Base-by-base conservation (phyloP, 352 stramenopile genomes). In the Phytophthora constricta region DNA sequence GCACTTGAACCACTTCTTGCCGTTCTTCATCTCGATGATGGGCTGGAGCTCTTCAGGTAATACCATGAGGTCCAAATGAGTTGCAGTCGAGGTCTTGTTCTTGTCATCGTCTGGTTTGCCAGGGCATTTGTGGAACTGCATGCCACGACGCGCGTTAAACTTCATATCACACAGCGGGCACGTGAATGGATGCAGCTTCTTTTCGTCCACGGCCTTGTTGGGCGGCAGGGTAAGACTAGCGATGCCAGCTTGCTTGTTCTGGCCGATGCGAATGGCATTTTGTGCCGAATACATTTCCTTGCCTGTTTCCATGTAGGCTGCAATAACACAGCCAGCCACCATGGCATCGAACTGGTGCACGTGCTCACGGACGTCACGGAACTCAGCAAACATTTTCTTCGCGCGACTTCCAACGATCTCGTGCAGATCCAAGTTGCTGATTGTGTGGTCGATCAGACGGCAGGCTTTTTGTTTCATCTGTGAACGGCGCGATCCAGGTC, bases 351-450 rank as follows among this genome's bases (percentile, higher is more conserved):
- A 98, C 70, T 98, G 90, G 55, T 99, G 96, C 17, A 98, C 90
- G 54, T 98, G 88, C 72, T 99, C 96, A 48, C 92, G 87, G 67
- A 98, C 90, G 54, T 98, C 95, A 77, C 96, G 93, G 82, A 98
- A 99, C 58, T 97, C 92, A 37, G 96, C 96, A 85, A 98, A 99
- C 69, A 98, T 91, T 73, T 98, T 97, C 74, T 98, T 98, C 9
- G 93, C 94, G 23, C 92, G 86, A 66, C 96, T 97, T 22, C 97
- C 87, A 3, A 99, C 93, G 39, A 97, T 97, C 58, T 98, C 91
- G 68, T 99, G 94, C 16, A 99, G 68, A 61, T 97, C 95, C 48
- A 98, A 71, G 37, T 97, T 97, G 78, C 96, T 97, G 67, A 96
- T 96, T 13, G 93, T 96, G 80, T 98, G 92, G 54, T 95, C 88